Evolutionary conservation across 305 asterid genomes (phyloP).

Genomic region (Fraxinus sp.): DNA sequence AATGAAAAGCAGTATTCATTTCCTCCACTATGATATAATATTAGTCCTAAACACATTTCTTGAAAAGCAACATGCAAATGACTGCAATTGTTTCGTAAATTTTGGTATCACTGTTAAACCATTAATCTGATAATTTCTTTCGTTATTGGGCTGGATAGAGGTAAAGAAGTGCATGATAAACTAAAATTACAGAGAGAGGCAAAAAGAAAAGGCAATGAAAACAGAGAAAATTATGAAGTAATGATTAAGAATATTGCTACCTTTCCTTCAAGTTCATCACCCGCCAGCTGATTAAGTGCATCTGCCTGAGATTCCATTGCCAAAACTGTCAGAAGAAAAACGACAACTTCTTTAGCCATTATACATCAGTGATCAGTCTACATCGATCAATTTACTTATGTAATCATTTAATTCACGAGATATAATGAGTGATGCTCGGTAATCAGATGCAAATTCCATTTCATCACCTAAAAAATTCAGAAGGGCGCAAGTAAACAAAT

Average conservation of each 20-base stretch:
- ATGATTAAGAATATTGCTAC: slow-evolving; percentile 33
- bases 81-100: neutral
- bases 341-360: slow-evolving; percentile 20
- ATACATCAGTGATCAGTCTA: neutral
- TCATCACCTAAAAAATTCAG: neutral
- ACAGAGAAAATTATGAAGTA: neutral
- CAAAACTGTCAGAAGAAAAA: slow-evolving; percentile 50
- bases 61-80: neutral
- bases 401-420: neutral
- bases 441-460: slow-evolving; percentile 1
- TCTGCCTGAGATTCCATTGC: slow-evolving; percentile 96
- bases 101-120: neutral
- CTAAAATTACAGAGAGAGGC: neutral
- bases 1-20: neutral
- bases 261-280: slow-evolving; percentile 97
- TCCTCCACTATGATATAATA: neutral
- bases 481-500: neutral
- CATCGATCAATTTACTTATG: neutral
- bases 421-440: neutral
- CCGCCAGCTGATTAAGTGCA: slow-evolving; percentile 70
- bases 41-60: neutral
- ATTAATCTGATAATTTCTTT: neutral
- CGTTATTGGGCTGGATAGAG: neutral
- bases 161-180: neutral
- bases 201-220: neutral